Evolutionary conservation across 495 filamentous ascomycete species (phyloP), one percentile per base, ranked within the genome.

Genomic region (Penicillium desertorum): DNA sequence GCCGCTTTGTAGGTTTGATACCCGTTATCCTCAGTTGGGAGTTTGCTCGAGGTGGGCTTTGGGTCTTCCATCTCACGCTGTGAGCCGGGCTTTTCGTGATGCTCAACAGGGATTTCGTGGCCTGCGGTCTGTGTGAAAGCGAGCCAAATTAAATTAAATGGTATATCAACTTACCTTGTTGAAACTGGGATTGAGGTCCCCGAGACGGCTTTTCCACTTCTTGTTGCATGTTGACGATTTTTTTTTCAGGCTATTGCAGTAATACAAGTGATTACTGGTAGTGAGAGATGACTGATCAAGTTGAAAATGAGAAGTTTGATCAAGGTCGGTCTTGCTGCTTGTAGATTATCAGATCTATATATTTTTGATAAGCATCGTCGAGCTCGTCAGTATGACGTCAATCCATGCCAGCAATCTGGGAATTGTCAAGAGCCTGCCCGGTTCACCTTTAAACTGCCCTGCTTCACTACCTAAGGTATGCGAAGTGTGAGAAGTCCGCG

Each of bases 1-100:
- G 91, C 88, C 12, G 90, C 83, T 70, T 85, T 86, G 75, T 94
- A 94, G 51, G 79, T 83, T 62, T 89, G 83, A 70, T 85, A 89
- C 14, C 86, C 86, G 50, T 84, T 83, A 36, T 87, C 81, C 41
- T 85, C 81, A 6, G 86, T 85, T 2, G 91, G 89, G 14, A 94
- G 62, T n/a, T 87, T 74, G 39, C 84, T 84, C 27, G 80, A 84
- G 27, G 79, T 72, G 1, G 91, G 86, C 49, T 82, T 75, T 9
- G 84, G 85, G 17, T 81, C 62, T 25, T 82, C 76, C 75, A 94
- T 78, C 45, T 88, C 76, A 37, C 70, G 64, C 65, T 96, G 86
- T 42, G 83, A 72, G 4, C 91, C 88, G 1, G 91, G 91, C 51
- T 83, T 80, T 3, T 76, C 66, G 60, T 90, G 86, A 58, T 87